Evolutionary conservation across 805 yeast species (phyloP), one percentile per base, ranked within the genome.

Genomic region (Metschnikowia peoriensis): DNA sequence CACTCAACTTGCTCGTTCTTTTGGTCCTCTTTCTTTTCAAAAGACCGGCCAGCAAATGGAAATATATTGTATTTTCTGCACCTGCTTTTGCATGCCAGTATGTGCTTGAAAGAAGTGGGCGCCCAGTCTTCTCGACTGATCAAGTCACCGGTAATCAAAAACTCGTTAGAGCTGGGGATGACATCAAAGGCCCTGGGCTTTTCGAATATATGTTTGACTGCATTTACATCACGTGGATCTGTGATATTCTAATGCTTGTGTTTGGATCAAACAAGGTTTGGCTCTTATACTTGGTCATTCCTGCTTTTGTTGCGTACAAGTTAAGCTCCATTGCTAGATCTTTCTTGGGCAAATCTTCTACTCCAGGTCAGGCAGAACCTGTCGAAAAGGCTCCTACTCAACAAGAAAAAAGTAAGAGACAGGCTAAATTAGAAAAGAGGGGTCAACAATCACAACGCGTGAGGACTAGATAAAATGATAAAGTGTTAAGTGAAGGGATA

Each of bases 201-300:
- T 84, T 84, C 38, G 93, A 88, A 66, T 86, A 84, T 71, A 70
- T 86, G 75, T 84, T 84, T 63, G 94, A 88, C 62, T 66, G 86
- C 11, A 70, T 88, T 53, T 87, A 87, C 62, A 66, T 87, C 44
- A 85, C 91, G 2, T 77, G 85, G 78, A 59, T 79, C 17, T 72
- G 82, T 57, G 83, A 83, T 57, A 50, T 85, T 1, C 67, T 85
- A 47, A 79, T 83, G 72, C 59, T 81, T 6, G 22, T 81, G 0
- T 60, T 80, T 38, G 91, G 91, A 6, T 64, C 79, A 41, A 80
- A 80, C 64, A 76, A 77, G 61, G 82, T 81, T 8, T 88, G 90
- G 90, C 74, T 73, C 59, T 52, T 84, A 38, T 77, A 75, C 57
- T 52, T 71, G n/a, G 64, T 70, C 6, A 73, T 84, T 41, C 89